Conservation (phyloP, 169 alveolate genomes). For the Cryptosporidium sp. region DNA sequence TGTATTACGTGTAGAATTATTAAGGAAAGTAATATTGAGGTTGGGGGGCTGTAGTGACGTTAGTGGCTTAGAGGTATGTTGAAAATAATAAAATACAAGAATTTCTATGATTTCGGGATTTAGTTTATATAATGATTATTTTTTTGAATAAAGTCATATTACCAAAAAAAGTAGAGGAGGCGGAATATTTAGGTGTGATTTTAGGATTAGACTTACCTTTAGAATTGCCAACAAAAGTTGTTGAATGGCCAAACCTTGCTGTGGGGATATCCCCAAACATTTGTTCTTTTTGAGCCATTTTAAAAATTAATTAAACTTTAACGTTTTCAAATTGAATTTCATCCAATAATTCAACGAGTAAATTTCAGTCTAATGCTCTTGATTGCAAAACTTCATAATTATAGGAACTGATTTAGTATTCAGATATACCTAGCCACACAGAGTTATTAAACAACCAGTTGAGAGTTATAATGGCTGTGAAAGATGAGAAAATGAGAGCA, state of each 20-base stretch:
- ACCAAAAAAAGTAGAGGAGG: background rate
- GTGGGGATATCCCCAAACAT: slow-evolving; percentile 93
- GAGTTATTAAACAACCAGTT: background rate
- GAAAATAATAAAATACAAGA: too few relatives aligned
- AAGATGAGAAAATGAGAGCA: background rate
- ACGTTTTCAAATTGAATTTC: slow-evolving; percentile 3
- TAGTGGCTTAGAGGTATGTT: background rate
- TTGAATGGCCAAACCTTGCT: slow-evolving; percentile 98
- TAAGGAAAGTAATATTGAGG: background rate
- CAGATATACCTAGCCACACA: background rate
- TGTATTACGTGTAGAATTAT: background rate
- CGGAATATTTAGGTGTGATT: background rate
- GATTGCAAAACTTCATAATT: slow-evolving; percentile 17
- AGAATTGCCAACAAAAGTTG: slow-evolving; percentile 91
- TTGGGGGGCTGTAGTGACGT: background rate
- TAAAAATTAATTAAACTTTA: background rate
- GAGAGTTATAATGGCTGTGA: background rate
- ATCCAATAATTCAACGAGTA: slow-evolving; percentile 8
- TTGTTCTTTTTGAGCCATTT: slow-evolving; percentile 72
- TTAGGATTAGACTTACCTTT: slow-evolving; percentile 75
- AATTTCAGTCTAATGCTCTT: background rate
- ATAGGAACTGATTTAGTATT: background rate
- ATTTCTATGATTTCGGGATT: too few relatives aligned
- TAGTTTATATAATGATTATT: background rate
- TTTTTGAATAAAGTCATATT: too few relatives aligned